These are phyloP conservation scores for Byssothecium circinans DNA, from an alignment of 2,329 filamentous ascomycete genomes.

Conservation along the genomic window DNA sequence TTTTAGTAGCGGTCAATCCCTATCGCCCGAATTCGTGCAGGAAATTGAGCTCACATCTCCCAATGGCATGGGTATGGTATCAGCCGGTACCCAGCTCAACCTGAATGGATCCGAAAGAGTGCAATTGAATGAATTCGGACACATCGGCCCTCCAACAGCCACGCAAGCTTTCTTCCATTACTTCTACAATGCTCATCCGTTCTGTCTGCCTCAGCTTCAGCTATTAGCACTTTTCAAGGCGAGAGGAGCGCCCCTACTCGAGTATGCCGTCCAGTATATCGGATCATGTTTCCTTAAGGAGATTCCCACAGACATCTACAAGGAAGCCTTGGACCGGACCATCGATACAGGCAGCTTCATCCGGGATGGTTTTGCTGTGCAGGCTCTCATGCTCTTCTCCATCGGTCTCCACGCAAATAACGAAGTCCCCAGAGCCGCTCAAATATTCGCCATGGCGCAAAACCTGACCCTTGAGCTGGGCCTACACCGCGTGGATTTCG, in stretches of 20 bases:
- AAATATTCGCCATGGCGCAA: slow-evolving; percentile 69
- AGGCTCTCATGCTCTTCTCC: slow-evolving; percentile 75
- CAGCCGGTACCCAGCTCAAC: slow-evolving; percentile 25
- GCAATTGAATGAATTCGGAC: slow-evolving; percentile 29
- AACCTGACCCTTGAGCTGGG: slow-evolving; percentile 74
- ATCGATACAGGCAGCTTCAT: slow-evolving; percentile 35
- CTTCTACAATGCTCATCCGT: slow-evolving; percentile 59
- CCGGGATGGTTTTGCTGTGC: slow-evolving; percentile 62
- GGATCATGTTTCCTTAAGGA: slow-evolving; percentile 57
- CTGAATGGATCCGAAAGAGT: slow-evolving; percentile 34
- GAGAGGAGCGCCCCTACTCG: slow-evolving; percentile 47
- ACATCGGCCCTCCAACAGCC: slow-evolving; percentile 32
- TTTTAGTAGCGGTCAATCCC: slow-evolving; percentile 24
- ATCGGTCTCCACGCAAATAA: slow-evolving; percentile 78
- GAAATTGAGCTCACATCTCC: slow-evolving; percentile 27
- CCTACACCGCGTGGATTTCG: slow-evolving; percentile 71
- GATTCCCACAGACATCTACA: slow-evolving; percentile 50
- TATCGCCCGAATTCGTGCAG: slow-evolving; percentile 37
- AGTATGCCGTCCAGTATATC: slow-evolving; percentile 59
- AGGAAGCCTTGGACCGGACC: slow-evolving; percentile 38
- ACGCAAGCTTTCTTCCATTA: slow-evolving; percentile 49
- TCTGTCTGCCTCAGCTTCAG: slow-evolving; percentile 54
- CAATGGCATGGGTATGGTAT: slow-evolving; percentile 21
- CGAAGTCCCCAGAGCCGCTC: slow-evolving; percentile 67
- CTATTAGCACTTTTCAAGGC: slow-evolving; percentile 47